Percentiles rank a stretch among this genome's conserved stretches.
Conservation (phyloP, 1,284 basidiomycete genomes). For the Ceratobasidium sp. region DNA sequence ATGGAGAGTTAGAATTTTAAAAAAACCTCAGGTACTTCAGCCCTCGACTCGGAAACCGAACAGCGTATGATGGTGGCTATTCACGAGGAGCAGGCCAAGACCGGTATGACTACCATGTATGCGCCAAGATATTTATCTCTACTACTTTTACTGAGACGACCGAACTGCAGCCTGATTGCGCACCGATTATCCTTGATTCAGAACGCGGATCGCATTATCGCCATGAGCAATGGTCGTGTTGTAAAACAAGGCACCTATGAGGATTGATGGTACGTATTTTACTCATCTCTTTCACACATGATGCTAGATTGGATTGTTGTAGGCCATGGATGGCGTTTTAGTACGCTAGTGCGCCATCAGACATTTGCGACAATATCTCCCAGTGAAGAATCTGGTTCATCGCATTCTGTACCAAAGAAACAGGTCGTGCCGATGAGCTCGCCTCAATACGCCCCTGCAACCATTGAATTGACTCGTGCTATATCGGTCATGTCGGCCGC, state of each 20-base stretch:
- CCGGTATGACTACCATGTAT: conserved; percentile 48
- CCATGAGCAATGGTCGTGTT: conserved; percentile 55
- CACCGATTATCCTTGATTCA: conserved; percentile 58
- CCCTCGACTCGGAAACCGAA: conserved; percentile 54
- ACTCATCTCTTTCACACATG: no score
- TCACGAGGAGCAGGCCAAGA: conserved; percentile 45
- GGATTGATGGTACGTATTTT: conserved; percentile 46
- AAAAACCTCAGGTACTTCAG: conserved; percentile 46
- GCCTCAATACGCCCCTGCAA: not conserved
- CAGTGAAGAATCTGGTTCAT: not conserved
- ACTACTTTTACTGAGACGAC: not conserved
- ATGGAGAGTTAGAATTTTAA: not conserved
- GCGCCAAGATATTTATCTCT: no score
- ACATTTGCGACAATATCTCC: not conserved
- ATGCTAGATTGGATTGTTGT: not conserved
- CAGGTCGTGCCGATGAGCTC: not conserved
- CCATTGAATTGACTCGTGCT: conserved; percentile 1
- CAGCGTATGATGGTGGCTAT: conserved; percentile 52
- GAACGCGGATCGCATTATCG: conserved; percentile 59
- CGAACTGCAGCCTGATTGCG: conserved; percentile 50
- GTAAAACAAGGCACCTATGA: conserved; percentile 53
- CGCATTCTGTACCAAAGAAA: no score
- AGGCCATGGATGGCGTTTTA: conserved; percentile 29
- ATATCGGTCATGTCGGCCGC: conserved; percentile 7
- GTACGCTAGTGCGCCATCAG: conserved; percentile 9